Base-by-base conservation (phyloP, 768 basidiomycete genomes). In the Russula abietina region DNA sequence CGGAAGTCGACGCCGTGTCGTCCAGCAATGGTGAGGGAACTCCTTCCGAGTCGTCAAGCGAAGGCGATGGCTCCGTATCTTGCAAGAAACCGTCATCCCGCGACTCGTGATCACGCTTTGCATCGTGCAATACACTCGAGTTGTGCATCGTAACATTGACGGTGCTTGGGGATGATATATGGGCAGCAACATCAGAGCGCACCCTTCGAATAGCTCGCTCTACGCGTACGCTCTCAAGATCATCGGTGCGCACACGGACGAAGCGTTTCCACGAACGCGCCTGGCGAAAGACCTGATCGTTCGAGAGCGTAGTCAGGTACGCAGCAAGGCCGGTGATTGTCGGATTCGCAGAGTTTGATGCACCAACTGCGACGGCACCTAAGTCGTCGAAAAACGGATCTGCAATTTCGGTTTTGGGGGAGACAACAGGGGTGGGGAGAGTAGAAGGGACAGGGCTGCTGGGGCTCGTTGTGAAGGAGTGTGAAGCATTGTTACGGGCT, bases 141-240 rank as follows among this genome's bases (percentile, higher is more conserved):
- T 55, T 57, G 26, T 66, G 65, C 59, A 65, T 62, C 16, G 60
- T 61, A 12, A 67, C 60, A n/a, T 67, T 61, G 17, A 67, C 66
- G 2, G 66, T 67, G 54, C 62, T 68, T 45, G 43, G 46, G 19
- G 77, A 73, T 49, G 82, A 75, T 58, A 79, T 73, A 70, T 93
- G 91, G 12, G 85, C 85, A 11, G 88, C 90, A 24, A 92, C 77
- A 75, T 95, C 93, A 50, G 89, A 91, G 59, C 91, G 79, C 22
- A 91, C 89, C 32, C 90, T 85, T 76, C 93, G 92, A 75, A 94
- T 89, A 4, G 92, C 88, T 66, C 91, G 81, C 76, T 94, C 91
- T 45, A 89, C 85, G 49, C 92, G 84, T 7, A 87, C 86, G 68
- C 91, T 93, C 76, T 94, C 87, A 55, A 95, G 74, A 73, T 96